phyloP scores from a whole-genome alignment of 257 asterid genomes.

The Salvia rosmarinus region DNA sequence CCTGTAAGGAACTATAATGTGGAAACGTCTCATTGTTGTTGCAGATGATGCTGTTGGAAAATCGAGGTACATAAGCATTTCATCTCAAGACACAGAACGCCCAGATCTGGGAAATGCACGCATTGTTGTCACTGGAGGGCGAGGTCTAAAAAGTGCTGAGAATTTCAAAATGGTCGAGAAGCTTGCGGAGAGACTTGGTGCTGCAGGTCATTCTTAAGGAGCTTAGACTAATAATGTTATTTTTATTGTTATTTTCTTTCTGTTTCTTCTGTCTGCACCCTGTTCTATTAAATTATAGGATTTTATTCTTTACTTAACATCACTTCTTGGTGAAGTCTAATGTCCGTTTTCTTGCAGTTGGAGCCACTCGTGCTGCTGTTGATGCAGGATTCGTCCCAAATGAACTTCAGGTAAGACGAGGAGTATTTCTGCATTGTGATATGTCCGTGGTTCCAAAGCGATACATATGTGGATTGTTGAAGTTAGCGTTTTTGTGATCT shows the following conservation, averaged over 20 bases:
- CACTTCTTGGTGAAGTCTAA: slow-evolving; percentile 19
- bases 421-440: slow-evolving; percentile 22
- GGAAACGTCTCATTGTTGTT: slow-evolving; percentile 21
- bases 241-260: background rate
- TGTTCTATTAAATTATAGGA: background rate
- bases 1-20: background rate
- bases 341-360: slow-evolving; percentile 56
- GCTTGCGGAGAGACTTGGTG: slow-evolving; percentile 98
- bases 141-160: slow-evolving; percentile 92
- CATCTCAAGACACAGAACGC: slow-evolving; percentile 84
- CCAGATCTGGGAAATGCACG: slow-evolving; percentile 95
- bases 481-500: background rate
- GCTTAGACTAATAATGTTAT: background rate
- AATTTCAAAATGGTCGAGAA: slow-evolving; percentile 90
- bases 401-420: slow-evolving; percentile 79
- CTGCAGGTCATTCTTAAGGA: slow-evolving; percentile 68
- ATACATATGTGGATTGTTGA: slow-evolving; percentile 12
- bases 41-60: slow-evolving; percentile 72
- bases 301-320: slow-evolving; percentile 23
- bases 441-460: background rate
- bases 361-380: slow-evolving; percentile 99
- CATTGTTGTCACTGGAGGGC: slow-evolving; percentile 83
- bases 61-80: slow-evolving; percentile 66
- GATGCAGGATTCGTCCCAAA: slow-evolving; percentile 98
- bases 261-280: background rate